phyloP scores from a whole-genome alignment of 352 stramenopile genomes.

The Pilasporangium apinafurcum region DNA sequence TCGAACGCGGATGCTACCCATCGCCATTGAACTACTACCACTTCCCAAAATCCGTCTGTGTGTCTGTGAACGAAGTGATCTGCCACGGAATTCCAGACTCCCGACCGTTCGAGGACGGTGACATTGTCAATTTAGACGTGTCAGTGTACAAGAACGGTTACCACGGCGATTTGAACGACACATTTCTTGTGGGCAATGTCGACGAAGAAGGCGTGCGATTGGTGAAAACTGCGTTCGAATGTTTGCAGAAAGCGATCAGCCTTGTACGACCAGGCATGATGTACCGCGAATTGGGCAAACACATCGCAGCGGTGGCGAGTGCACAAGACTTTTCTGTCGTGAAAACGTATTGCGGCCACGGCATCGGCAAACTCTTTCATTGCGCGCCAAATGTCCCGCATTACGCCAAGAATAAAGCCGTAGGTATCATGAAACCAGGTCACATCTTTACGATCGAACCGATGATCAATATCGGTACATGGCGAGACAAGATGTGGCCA shows the following conservation, averaged over 20 bases:
- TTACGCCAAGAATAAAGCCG: constrained; percentile 98
- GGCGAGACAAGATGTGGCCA: constrained; percentile 91
- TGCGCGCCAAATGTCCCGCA: constrained; percentile 96
- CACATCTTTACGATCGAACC: constrained; percentile 99
- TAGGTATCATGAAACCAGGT: constrained; percentile 95
- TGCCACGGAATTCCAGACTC: constrained; percentile 98
- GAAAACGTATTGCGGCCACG: constrained; percentile 98
- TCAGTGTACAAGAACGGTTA: constrained; percentile 96
- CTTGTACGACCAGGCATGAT: constrained; percentile 94
- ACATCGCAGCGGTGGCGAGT: constrained; percentile 88
- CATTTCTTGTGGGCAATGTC: constrained; percentile 96
- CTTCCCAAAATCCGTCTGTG: constrained; percentile 94
- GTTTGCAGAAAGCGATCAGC: constrained; percentile 73
- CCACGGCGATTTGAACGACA: constrained; percentile 98
- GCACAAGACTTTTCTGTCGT: constrained; percentile 91
- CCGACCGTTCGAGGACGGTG: constrained; percentile 90
- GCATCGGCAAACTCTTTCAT: constrained; percentile 97
- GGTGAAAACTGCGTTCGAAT: constrained; percentile 95
- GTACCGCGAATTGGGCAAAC: constrained; percentile 94
- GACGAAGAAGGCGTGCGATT: constrained; percentile 89
- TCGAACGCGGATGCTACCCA: constrained; percentile 93
- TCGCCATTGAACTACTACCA: constrained; percentile 97
- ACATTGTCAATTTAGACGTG: constrained; percentile 99
- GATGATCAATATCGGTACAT: constrained; percentile 98
- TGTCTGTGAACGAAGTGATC: constrained; percentile 94